phyloP scores from a whole-genome alignment of 1,139 yeast species.

The Saccharomyces pastorianus region DNA sequence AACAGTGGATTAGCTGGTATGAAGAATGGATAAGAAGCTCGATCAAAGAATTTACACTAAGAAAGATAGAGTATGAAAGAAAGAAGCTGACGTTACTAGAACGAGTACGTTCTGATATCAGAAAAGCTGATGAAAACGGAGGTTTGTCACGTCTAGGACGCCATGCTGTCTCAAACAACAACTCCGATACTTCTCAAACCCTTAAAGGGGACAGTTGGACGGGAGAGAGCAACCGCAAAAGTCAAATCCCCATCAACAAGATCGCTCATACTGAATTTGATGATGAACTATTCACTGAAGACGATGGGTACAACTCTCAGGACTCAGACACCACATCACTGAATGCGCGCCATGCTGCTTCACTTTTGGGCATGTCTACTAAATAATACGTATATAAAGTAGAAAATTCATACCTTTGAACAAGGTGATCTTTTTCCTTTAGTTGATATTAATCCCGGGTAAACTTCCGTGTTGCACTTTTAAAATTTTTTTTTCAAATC shows the following conservation, averaged over 20 bases:
- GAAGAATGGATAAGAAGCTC: slow-evolving; percentile 48
- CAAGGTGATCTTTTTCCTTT: not conserved
- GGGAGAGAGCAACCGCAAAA: slow-evolving; percentile 12
- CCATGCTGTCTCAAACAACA: slow-evolving; percentile 41
- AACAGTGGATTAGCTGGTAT: slow-evolving; percentile 43
- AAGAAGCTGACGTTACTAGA: slow-evolving; percentile 72
- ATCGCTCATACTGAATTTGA: slow-evolving; percentile 15
- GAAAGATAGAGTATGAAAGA: slow-evolving; percentile 79
- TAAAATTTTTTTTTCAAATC: not conserved
- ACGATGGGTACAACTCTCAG: not conserved
- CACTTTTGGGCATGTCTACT: slow-evolving; percentile 66
- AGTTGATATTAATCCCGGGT: not conserved
- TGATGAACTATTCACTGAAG: slow-evolving; percentile 6
- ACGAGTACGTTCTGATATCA: slow-evolving; percentile 59
- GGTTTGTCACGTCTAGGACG: slow-evolving; percentile 81
- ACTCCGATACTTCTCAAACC: slow-evolving; percentile 34
- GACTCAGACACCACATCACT: slow-evolving; percentile 32
- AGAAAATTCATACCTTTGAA: slow-evolving; percentile 35
- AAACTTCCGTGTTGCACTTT: not conserved
- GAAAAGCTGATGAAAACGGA: slow-evolving; percentile 71
- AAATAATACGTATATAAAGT: not conserved
- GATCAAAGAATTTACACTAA: slow-evolving; percentile 55
- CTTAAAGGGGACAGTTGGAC: slow-evolving; percentile 38
- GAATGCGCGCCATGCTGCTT: slow-evolving; percentile 80
- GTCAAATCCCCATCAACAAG: slow-evolving; percentile 21